Percentiles rank a stretch among this genome's conserved stretches.
Conservation (phyloP, 2,329 filamentous ascomycete genomes). For the Pyrenophora seminiperda region DNA sequence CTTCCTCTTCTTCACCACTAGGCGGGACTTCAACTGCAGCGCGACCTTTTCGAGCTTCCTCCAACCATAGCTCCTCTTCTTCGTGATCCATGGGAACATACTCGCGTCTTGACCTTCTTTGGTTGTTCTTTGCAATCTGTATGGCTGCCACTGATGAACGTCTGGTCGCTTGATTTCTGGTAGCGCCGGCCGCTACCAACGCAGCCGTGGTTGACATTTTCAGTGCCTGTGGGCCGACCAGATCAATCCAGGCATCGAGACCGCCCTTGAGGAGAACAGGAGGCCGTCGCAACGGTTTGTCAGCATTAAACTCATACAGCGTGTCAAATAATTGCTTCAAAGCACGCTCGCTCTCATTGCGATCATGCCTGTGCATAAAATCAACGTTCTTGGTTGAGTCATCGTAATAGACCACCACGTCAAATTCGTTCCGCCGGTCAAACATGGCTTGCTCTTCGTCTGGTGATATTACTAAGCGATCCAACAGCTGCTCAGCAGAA, state of each 20-base stretch:
- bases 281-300: constrained; percentile 71
- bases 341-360: constrained; percentile 52
- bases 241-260: constrained; percentile 81
- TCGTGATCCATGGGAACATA: constrained; percentile 77
- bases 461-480: constrained; percentile 73
- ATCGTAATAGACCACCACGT: constrained; percentile 91
- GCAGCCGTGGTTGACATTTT: constrained; percentile 61
- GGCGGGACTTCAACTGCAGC: constrained; percentile 50
- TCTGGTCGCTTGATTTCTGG: constrained; percentile 56
- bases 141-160: constrained; percentile 57
- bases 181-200: constrained; percentile 53
- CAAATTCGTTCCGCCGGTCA: constrained; percentile 73
- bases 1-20: constrained; percentile 40
- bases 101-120: constrained; percentile 62
- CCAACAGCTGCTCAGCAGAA: constrained; percentile 67
- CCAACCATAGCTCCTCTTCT: constrained; percentile 81
- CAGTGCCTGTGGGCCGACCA: constrained; percentile 74
- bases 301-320: constrained; percentile 80
- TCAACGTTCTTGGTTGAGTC: constrained; percentile 64
- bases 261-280: constrained; percentile 84
- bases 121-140: constrained; percentile 58
- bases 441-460: constrained; percentile 78
- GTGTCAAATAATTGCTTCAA: constrained; percentile 77
- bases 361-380: constrained; percentile 59
- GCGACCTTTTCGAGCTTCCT: constrained; percentile 72